A percentile compares a stretch with the other conserved stretches of the same genome.
phyloP scores from a whole-genome alignment of 257 asterid genomes.

The Echites panduratus region DNA sequence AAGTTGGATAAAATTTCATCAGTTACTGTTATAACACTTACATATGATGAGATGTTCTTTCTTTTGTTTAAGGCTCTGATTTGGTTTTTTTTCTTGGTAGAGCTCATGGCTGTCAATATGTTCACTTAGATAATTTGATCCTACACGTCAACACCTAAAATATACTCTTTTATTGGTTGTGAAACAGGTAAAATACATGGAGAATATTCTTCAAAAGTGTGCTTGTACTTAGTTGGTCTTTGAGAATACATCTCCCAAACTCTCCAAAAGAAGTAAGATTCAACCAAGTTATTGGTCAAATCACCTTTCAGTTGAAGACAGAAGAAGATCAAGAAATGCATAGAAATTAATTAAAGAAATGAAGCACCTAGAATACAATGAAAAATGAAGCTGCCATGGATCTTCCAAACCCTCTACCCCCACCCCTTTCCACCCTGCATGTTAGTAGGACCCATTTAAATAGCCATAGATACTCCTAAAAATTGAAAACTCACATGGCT shows the following conservation, averaged over 20 bases:
- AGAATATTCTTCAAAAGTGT: neutral
- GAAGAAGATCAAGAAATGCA: no score
- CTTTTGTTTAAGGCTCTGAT: no score
- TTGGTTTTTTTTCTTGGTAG: no score
- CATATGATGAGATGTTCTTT: no score
- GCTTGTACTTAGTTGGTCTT: neutral
- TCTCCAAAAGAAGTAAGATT: neutral
- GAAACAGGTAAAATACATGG: neutral
- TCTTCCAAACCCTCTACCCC: neutral
- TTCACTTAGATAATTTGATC: no score
- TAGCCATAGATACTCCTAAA: conserved; percentile 27
- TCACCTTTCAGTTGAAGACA: neutral
- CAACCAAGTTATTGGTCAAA: no score
- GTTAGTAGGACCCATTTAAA: conserved; percentile 57
- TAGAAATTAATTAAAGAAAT: no score
- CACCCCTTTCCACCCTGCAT: conserved; percentile 24
- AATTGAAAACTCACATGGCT: conserved; percentile 45
- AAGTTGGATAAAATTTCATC: neutral
- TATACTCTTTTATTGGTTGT: neutral
- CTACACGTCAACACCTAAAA: no score
- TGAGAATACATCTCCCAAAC: neutral
- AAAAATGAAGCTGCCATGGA: neutral
- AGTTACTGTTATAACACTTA: no score
- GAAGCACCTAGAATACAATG: neutral
- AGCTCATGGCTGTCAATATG: no score